Base-by-base conservation (phyloP, 495 filamentous ascomycete genomes). In the Penicillium chermesinum region DNA sequence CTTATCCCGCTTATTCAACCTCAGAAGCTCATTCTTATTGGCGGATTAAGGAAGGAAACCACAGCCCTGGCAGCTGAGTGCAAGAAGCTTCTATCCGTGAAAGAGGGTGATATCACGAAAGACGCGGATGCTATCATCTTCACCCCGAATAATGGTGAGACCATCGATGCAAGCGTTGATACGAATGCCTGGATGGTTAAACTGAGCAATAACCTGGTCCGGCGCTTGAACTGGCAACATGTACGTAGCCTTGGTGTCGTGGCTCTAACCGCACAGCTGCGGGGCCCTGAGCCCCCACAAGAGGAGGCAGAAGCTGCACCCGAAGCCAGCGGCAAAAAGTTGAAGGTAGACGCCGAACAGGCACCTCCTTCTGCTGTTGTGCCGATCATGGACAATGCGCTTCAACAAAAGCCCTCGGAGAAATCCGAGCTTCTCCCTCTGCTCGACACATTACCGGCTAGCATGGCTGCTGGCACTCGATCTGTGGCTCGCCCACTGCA, bases 181-280 rank as follows among this genome's bases (percentile, higher is more conserved):
- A 97, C 91, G 6, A 97, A 96, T 62, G 91, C 93, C 17, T 99
- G 93, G 93, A 84, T 85, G 20, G 86, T 97, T 41, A 95, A 89
- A 58, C 76, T 99, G 21, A 88, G 86, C 46, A 87, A 90, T 49
- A 70, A 77, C 34, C 80, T 99, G 19, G 84, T 93, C 22, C 85
- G 85, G 55, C 80, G 84, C 18, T 71, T 99, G 17, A 88, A 87
- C 60, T 97, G 94, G 93, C 94, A 97, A 73, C 88, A 90, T 44
- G 89, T 97, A 40, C 79, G 84, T 52, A 89, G 85, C 5, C 71
- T 97, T 6, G 89, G 89, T 33, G 87, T 99, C 35, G 91, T 94
- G 20, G 90, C 88, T 6, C 69, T 96, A 33, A 91, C 86, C 3
- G 91, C 87, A 4, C 74, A 81, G 32, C 57, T 88, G 22, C 53